Base-by-base conservation (phyloP, 2,329 filamentous ascomycete genomes). In the Aspergillus chevalieri region DNA sequence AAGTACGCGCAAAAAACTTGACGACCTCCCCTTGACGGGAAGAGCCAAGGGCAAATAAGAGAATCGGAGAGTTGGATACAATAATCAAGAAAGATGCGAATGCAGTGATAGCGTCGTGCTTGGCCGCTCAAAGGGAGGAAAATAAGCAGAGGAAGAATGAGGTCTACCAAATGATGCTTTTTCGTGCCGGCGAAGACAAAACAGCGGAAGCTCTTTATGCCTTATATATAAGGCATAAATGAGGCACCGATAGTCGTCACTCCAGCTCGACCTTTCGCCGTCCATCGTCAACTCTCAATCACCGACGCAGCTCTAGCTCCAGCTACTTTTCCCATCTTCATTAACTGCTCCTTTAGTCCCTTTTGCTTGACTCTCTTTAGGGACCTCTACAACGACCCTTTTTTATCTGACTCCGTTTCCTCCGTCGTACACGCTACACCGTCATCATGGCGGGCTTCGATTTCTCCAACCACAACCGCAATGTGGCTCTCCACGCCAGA, bases 401-500 rank as follows among this genome's bases (percentile, higher is more conserved):
- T 41, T 41, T 19, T 41, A 10, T 19, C 22, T 41, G n/a, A 10
- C n/a, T 70, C 30, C 65, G 65, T 28, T 59, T 69, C 49, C 57
- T 51, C 24, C 63, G 60, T 22, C 68, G 55, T 51, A 66, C 51
- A 44, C 43, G 50, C 52, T 52, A 52, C 56, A 52, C 59, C 54
- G 50, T 57, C 74, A 85, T 67, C 65, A 98, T 98, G 93, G 85
- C 88, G 65, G 91, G 91, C 77, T 95, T 96, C 81, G 91, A 97
- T 78, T 98, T 98, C 81, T 94, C 90, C 73, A 98, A 98, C 81
- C 93, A 97, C 83, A 95, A 95, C 82, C 89, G 93, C 79, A 98
- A 98, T 83, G 84, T 87, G 70, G 92, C 92, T 57, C 84, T 98
- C 61, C 92, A 97, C 72, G 89, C 92, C 64, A 84, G 86, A 74